phyloP scores from a whole-genome alignment of 495 filamentous ascomycete genomes.

The Penicillium subrubescens region DNA sequence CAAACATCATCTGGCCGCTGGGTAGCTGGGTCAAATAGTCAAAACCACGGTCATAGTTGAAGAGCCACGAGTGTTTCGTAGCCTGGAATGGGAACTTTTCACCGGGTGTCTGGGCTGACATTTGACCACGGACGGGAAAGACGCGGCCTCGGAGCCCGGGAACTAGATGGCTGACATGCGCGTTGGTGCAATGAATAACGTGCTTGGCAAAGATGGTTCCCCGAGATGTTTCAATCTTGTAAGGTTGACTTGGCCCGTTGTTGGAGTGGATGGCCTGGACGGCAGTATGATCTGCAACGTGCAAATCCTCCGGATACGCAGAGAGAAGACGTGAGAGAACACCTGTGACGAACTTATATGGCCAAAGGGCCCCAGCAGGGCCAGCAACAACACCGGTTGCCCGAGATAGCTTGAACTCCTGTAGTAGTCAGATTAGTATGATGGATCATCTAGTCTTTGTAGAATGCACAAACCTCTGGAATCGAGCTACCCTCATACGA shows the following conservation, averaged over 20 bases:
- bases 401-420: slow-evolving; percentile 42
- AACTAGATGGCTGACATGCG: slow-evolving; percentile 71
- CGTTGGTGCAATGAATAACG: slow-evolving; percentile 79
- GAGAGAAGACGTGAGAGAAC: slow-evolving; percentile 60
- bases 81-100: slow-evolving; percentile 36
- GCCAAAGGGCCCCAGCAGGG: slow-evolving; percentile 63
- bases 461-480: slow-evolving; percentile 18
- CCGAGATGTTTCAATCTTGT: slow-evolving; percentile 59
- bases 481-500: slow-evolving; percentile 27
- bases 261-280: slow-evolving; percentile 48
- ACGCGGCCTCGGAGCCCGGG: slow-evolving; percentile 69
- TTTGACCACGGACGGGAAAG: slow-evolving; percentile 65
- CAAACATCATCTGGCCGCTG: slow-evolving; percentile 64
- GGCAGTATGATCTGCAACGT: slow-evolving; percentile 74
- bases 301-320: slow-evolving; percentile 48
- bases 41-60: slow-evolving; percentile 64
- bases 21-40: slow-evolving; percentile 78
- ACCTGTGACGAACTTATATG: slow-evolving; percentile 75
- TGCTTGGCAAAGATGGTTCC: slow-evolving; percentile 59
- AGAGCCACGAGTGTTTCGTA: slow-evolving; percentile 36
- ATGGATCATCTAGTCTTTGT: background rate
- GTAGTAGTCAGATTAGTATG: background rate
- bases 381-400: slow-evolving; percentile 48
- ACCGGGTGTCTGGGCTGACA: slow-evolving; percentile 64
- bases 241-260: slow-evolving; percentile 5